Evolutionary conservation across 139 green algal genomes (phyloP), one percentile per base, ranked within the genome.

Genomic region (Chlorella sorokiniana): DNA sequence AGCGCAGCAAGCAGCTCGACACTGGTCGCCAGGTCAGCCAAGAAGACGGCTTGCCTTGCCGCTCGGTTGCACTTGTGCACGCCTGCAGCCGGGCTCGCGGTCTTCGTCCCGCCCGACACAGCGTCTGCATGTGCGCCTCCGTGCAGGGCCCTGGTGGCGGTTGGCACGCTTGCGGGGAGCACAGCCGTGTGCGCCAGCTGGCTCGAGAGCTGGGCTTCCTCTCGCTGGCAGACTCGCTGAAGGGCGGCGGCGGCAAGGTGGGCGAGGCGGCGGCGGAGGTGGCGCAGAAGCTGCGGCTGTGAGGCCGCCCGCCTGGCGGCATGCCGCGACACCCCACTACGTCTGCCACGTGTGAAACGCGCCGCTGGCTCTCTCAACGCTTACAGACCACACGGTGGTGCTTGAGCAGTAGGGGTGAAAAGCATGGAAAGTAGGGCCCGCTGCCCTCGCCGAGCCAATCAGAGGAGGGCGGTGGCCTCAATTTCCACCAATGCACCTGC

Each of bases 401-500:
- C n/a, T n/a, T n/a, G n/a, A n/a, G n/a, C n/a, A n/a, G n/a, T n/a
- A n/a, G n/a, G n/a, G n/a, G n/a, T n/a, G n/a, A n/a, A n/a, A n/a
- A n/a, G n/a, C n/a, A n/a, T n/a, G n/a, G n/a, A n/a, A n/a, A n/a
- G n/a, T n/a, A n/a, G n/a, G n/a, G n/a, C n/a, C n/a, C n/a, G n/a
- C n/a, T n/a, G n/a, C n/a, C n/a, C n/a, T n/a, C n/a, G n/a, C n/a
- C n/a, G n/a, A n/a, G n/a, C n/a, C n/a, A n/a, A n/a, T 91, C 65
- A 91, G 10, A 72, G 61, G 59, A 91, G 67, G 44, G 92, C 93
- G 78, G 93, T 88, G 8, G 84, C 89, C 52, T 97, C 92, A 61
- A 96, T 98, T 84, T 97, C 94, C 40, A 99, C 93, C 72, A 86
- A 87, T 10, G 93, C 95, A 22, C 79, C 79, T 65, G 59, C 59